phyloP scores from a whole-genome alignment of 768 basidiomycete genomes.

The Paxillus involutus region DNA sequence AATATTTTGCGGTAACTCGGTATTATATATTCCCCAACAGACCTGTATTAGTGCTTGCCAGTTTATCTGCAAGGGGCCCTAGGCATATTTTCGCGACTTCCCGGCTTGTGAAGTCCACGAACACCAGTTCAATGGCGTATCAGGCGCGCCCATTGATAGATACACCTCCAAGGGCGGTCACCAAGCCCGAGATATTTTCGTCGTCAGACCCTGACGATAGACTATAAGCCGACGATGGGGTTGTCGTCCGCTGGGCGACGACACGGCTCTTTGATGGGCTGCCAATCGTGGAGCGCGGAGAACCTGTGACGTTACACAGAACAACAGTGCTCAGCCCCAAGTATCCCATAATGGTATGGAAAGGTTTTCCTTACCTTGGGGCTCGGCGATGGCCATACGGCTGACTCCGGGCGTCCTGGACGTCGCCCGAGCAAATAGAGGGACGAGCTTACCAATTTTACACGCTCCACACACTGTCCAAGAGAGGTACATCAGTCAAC shows the following conservation, averaged over 20 bases:
- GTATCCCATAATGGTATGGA: background rate
- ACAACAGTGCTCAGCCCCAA: background rate
- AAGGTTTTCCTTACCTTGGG: constrained; percentile 39
- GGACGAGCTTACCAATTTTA: constrained; percentile 54
- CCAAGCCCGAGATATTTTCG: constrained; percentile 8
- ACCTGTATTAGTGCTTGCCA: background rate
- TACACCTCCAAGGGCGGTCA: constrained; percentile 9
- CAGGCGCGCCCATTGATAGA: constrained; percentile 3
- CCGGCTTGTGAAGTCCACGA: too few species aligned
- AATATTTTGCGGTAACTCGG: background rate
- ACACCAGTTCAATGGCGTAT: background rate
- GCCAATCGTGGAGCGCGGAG: constrained; percentile 6
- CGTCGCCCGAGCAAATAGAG: constrained; percentile 49
- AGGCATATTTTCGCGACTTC: too few species aligned
- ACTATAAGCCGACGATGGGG: background rate
- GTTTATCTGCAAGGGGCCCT: background rate
- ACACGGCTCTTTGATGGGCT: background rate
- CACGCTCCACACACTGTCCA: constrained; percentile 65
- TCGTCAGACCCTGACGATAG: constrained; percentile 5
- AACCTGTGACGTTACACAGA: constrained; percentile 9
- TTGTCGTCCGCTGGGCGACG: background rate
- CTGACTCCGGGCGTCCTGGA: constrained; percentile 38
- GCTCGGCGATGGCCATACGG: constrained; percentile 42
- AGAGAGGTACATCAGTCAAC: background rate
- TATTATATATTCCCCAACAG: background rate